phyloP scores from a whole-genome alignment of 306 rosid species.

The Glycine soja region DNA sequence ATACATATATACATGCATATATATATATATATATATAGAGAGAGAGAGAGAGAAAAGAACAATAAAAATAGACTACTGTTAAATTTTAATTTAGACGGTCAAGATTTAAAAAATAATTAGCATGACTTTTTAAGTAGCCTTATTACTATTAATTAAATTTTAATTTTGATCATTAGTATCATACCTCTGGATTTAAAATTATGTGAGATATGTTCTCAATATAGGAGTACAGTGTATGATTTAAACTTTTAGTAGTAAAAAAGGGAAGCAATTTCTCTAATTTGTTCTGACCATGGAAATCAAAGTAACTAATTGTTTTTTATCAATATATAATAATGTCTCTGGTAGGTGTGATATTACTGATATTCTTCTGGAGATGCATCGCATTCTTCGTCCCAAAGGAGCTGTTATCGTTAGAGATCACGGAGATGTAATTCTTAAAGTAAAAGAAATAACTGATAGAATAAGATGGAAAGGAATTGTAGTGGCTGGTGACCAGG shows the following conservation, averaged over 20 bases:
- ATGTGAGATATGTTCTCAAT: no score
- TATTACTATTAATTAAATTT: no score
- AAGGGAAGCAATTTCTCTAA: no score
- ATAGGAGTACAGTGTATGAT: no score
- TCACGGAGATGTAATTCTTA: conserved; percentile 42
- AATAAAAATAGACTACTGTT: no score
- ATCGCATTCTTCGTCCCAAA: conserved; percentile 51
- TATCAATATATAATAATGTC: not conserved
- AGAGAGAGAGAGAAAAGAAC: not conserved
- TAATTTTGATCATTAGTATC: no score
- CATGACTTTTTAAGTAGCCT: no score
- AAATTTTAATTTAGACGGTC: no score
- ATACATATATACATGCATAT: no score
- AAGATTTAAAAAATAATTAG: no score
- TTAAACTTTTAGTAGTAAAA: no score
- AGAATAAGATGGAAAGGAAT: conserved; percentile 56
- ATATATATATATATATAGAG: no score
- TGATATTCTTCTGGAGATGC: conserved; percentile 59
- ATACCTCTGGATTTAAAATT: not conserved
- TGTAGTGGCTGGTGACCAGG: conserved; percentile 39
- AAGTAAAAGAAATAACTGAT: conserved; percentile 57
- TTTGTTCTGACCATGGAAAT: not conserved
- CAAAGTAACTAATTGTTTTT: not conserved
- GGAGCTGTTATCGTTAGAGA: conserved; percentile 48
- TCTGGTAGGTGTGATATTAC: conserved; percentile 58